Conservation (phyloP, 2,329 filamentous ascomycete genomes). For the Calonectria naviculata region DNA sequence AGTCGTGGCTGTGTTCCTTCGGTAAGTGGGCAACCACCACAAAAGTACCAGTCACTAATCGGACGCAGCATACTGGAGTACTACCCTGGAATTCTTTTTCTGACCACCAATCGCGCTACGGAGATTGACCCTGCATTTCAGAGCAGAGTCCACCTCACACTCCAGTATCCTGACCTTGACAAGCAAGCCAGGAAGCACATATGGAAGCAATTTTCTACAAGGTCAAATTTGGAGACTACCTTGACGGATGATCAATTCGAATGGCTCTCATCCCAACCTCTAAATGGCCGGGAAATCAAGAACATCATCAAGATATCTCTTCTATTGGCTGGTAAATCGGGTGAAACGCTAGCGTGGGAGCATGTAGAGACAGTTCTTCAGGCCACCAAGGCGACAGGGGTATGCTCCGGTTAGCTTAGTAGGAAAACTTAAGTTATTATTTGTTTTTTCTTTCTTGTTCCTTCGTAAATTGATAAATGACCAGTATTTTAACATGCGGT, state of each 20-base stretch:
- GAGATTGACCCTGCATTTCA: constrained; percentile 7
- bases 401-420: not conserved
- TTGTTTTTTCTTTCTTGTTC: too few relatives aligned
- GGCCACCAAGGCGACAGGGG: constrained; percentile 19
- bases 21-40: constrained; percentile 11
- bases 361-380: not conserved
- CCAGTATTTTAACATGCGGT: too few relatives aligned
- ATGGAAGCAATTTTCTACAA: not conserved
- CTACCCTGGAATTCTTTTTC: constrained; percentile 10
- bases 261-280: not conserved
- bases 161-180: constrained; percentile 2
- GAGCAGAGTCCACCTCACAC: constrained; percentile 26
- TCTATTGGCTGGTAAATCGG: not conserved
- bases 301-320: not conserved
- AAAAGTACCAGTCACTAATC: not conserved
- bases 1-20: constrained; percentile 43
- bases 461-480: too few relatives aligned
- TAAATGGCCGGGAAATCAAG: constrained; percentile 2
- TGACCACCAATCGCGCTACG: not conserved
- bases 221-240: not conserved
- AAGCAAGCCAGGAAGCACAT: not conserved
- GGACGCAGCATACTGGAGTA: not conserved
- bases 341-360: not conserved
- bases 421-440: too few relatives aligned
- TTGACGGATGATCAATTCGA: not conserved